Evolutionary conservation across 2,329 filamentous ascomycete species (phyloP).

Genomic region (Apiospora aurea): DNA sequence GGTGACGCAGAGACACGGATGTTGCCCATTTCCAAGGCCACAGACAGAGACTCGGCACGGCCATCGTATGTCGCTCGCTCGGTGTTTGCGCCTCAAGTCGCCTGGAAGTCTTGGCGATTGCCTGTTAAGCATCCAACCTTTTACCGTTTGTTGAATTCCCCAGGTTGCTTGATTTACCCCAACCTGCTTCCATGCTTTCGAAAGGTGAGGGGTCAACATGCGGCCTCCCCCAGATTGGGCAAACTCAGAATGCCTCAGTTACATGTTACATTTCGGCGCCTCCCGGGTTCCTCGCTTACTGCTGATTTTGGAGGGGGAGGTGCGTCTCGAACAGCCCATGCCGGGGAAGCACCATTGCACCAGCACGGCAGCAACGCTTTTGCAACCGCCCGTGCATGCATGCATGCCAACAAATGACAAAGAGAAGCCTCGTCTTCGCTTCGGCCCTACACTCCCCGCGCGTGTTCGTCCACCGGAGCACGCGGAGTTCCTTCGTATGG

Average conservation of each 20-base stretch:
- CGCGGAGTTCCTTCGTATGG: not conserved
- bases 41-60: no score
- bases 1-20: no score
- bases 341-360: not conserved
- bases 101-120: not conserved
- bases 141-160: not conserved
- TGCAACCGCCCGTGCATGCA: not conserved
- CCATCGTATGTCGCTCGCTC: no score
- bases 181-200: not conserved
- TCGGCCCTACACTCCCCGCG: not conserved
- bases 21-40: no score
- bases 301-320: not conserved
- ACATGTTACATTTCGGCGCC: not conserved
- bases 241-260: not conserved
- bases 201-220: slow-evolving; percentile 14
- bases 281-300: not conserved
- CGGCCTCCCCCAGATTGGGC: not conserved
- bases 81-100: not conserved
- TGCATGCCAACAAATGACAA: not conserved
- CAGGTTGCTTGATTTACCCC: not conserved
- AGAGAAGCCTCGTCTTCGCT: not conserved
- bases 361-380: not conserved
- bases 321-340: not conserved
- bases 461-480: not conserved
- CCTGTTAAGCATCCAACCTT: not conserved